Evolutionary conservation across 148 eudicot species (phyloP).

Genomic region (Amaranthus cruentus): DNA sequence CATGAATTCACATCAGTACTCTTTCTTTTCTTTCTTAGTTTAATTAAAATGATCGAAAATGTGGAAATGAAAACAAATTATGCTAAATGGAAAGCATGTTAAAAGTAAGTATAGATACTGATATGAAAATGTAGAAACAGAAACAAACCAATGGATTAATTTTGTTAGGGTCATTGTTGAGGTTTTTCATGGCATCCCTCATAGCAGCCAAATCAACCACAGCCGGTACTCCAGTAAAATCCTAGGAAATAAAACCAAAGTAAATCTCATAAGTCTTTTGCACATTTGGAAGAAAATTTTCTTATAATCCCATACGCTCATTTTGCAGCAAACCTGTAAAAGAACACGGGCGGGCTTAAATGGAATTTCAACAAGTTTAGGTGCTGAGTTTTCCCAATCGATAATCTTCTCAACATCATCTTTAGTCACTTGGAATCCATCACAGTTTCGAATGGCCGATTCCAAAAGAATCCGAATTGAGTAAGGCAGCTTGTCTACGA

Average conservation of each 20-base stretch:
- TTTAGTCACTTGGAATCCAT: constrained; percentile 84
- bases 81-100: too few relatives aligned
- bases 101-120: too few relatives aligned
- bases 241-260: constrained; percentile 35
- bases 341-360: constrained; percentile 98
- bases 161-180: constrained; percentile 78
- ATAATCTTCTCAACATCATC: constrained; percentile 90
- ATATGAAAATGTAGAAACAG: background rate
- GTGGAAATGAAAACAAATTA: too few relatives aligned
- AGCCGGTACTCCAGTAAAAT: constrained; percentile 96
- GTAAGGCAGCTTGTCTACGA: constrained; percentile 75
- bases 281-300: background rate
- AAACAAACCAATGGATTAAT: constrained; percentile 80
- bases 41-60: too few relatives aligned
- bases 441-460: constrained; percentile 92
- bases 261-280: background rate
- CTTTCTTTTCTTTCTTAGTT: background rate
- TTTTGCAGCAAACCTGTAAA: constrained; percentile 51
- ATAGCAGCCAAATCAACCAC: constrained; percentile 94
- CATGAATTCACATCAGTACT: background rate
- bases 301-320: background rate
- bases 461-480: constrained; percentile 84
- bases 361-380: constrained; percentile 89
- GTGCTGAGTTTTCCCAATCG: constrained; percentile 91
- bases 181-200: constrained; percentile 88